Percentiles rank a stretch among this genome's conserved stretches.
Evolutionary conservation across 73 alveolate genomes (phyloP).

Genomic region (Paramecium pentaurelia): DNA sequence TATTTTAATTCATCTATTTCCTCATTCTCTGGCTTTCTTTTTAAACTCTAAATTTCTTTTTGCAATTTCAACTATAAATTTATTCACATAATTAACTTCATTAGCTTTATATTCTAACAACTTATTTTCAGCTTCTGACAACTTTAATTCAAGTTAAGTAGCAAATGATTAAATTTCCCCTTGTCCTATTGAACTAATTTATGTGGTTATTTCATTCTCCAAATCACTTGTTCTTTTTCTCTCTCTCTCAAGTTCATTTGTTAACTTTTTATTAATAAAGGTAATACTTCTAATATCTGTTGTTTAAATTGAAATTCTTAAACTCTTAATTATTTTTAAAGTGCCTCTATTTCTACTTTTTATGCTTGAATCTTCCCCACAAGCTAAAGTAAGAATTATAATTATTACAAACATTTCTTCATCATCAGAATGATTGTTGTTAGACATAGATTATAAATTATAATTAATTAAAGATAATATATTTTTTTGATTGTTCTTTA

Average conservation of each 20-base stretch:
- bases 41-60: conserved; percentile 11
- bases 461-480: not conserved
- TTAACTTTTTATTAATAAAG: not conserved
- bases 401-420: conserved; percentile 15
- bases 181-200: not conserved
- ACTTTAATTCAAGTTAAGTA: not conserved
- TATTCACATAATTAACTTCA: not conserved
- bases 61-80: not conserved
- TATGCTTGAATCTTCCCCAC: conserved; percentile 1
- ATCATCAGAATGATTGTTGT: conserved; percentile 32
- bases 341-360: conserved; percentile 8
- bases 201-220: not conserved
- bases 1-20: conserved; percentile 30
- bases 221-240: not conserved
- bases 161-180: conserved; percentile 15
- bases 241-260: conserved; percentile 26
- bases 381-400: not conserved
- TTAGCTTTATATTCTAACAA: not conserved
- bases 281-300: not conserved
- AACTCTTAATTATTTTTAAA: not conserved
- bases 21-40: not conserved
- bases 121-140: not conserved
- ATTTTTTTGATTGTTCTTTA: not conserved
- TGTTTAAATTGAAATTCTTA: not conserved
- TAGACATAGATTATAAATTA: not conserved